These are phyloP conservation scores for Erysiphe pulchra DNA, from an alignment of 2,329 filamentous ascomycete species.

Conservation along the genomic window DNA sequence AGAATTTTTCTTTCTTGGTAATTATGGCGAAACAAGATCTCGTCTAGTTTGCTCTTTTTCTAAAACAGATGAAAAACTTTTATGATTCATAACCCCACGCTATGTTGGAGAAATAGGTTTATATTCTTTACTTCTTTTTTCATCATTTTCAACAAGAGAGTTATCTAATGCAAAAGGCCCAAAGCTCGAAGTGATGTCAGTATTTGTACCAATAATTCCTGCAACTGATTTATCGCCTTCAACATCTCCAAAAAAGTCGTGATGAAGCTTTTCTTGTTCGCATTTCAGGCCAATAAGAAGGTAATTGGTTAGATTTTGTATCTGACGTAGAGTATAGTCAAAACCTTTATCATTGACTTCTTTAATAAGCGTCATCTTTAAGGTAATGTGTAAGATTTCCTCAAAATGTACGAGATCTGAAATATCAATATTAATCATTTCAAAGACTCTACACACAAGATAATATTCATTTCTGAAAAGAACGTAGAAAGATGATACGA, in stretches of 20 bases:
- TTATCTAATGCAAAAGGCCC: conserved; percentile 31
- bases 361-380: too few relatives aligned
- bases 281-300: conserved; percentile 85
- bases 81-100: conserved; percentile 19
- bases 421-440: too few relatives aligned
- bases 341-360: too few relatives aligned
- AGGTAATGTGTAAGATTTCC: too few relatives aligned
- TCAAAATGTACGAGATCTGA: too few relatives aligned
- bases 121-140: conserved; percentile 2
- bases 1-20: too few relatives aligned
- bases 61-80: conserved; percentile 19
- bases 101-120: conserved; percentile 6
- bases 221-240: conserved; percentile 8
- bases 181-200: conserved; percentile 30
- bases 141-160: conserved; percentile 19
- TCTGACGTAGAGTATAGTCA: conserved; percentile 68
- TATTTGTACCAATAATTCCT: conserved; percentile 29
- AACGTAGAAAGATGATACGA: too few relatives aligned
- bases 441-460: too few relatives aligned
- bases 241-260: conserved; percentile 29
- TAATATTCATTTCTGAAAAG: too few relatives aligned
- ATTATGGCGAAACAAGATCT: too few relatives aligned
- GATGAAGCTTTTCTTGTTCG: conserved; percentile 71
- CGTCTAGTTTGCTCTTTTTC: too few relatives aligned
- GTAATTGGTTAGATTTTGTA: conserved; percentile 97